A percentile compares a stretch with the other conserved stretches of the same genome.
These are phyloP conservation scores for Lachnellula cervina DNA, from an alignment of 2,329 filamentous ascomycete genomes.

Conservation along the genomic window DNA sequence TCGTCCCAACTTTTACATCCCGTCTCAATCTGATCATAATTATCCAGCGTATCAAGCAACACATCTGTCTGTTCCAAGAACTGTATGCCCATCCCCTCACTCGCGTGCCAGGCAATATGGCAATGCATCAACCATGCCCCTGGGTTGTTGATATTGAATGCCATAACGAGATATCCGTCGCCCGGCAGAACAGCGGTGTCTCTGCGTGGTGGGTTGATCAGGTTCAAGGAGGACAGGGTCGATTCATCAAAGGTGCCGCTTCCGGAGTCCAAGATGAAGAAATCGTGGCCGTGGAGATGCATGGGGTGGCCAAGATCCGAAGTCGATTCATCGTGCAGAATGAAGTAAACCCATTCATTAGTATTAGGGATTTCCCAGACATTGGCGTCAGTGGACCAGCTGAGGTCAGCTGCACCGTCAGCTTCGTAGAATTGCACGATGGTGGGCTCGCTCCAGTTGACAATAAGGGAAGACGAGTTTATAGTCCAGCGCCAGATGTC, in stretches of 20 bases:
- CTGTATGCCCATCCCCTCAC: constrained; percentile 44
- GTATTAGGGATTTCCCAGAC: constrained; percentile 11
- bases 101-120: constrained; percentile 44
- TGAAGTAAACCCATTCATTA: constrained; percentile 14
- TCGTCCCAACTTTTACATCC: too few relatives aligned
- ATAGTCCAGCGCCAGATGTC: constrained; percentile 40
- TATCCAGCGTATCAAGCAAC: too few relatives aligned
- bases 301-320: constrained; percentile 19
- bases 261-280: constrained; percentile 40
- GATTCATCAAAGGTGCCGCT: constrained; percentile 32
- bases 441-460: constrained; percentile 43
- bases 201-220: constrained; percentile 43
- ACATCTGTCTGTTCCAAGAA: constrained; percentile 35
- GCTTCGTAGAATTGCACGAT: constrained; percentile 28
- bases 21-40: too few relatives aligned
- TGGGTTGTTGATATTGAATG: constrained; percentile 16
- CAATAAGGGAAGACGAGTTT: constrained; percentile 40
- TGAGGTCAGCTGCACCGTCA: constrained; percentile 3
- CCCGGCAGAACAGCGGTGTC: constrained; percentile 42
- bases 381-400: constrained; percentile 5
- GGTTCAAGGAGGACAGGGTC: constrained; percentile 11
- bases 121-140: constrained; percentile 25
- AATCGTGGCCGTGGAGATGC: constrained; percentile 46
- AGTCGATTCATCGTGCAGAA: constrained; percentile 9
- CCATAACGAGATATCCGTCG: constrained; percentile 15